Evolutionary conservation across 1,284 basidiomycete species (phyloP).

Genomic region (Fomitopsis schrenkii): DNA sequence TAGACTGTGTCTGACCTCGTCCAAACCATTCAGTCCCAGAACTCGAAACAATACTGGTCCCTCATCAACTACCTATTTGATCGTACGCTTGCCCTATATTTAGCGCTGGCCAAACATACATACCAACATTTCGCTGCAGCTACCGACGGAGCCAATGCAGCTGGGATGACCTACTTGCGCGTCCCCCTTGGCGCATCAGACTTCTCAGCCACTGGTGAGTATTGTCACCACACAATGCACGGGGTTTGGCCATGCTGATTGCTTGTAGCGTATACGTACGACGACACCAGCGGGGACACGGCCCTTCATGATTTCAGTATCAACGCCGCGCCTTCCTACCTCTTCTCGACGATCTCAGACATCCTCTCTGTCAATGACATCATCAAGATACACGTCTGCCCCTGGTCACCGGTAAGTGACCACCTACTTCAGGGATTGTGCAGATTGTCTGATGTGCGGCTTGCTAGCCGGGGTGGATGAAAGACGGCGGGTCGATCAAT

Average conservation of each 20-base stretch:
- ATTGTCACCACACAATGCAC: no score
- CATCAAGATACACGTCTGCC: constrained; percentile 40
- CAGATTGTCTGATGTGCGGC: not conserved
- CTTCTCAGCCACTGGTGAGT: constrained; percentile 30
- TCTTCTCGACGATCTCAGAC: constrained; percentile 43
- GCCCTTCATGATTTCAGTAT: constrained; percentile 38
- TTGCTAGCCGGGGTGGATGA: constrained; percentile 50
- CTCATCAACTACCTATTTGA: not conserved
- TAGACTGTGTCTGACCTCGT: not conserved
- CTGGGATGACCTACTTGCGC: not conserved
- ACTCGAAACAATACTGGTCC: not conserved
- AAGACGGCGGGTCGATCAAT: constrained; percentile 37
- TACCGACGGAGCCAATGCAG: not conserved
- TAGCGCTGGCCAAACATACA: not conserved
- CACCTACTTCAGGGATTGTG: not conserved
- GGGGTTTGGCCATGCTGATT: not conserved
- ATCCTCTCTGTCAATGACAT: constrained; percentile 39
- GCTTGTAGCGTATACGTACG: constrained; percentile 41
- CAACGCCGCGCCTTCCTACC: constrained; percentile 37
- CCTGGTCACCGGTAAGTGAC: constrained; percentile 47
- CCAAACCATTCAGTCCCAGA: not conserved
- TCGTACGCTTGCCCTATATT: not conserved
- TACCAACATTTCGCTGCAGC: not conserved
- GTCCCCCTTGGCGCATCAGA: constrained; percentile 21
- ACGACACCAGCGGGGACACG: constrained; percentile 40